phyloP scores from a whole-genome alignment of 2,329 filamentous ascomycete species.

The Amesomyces nigricolor region DNA sequence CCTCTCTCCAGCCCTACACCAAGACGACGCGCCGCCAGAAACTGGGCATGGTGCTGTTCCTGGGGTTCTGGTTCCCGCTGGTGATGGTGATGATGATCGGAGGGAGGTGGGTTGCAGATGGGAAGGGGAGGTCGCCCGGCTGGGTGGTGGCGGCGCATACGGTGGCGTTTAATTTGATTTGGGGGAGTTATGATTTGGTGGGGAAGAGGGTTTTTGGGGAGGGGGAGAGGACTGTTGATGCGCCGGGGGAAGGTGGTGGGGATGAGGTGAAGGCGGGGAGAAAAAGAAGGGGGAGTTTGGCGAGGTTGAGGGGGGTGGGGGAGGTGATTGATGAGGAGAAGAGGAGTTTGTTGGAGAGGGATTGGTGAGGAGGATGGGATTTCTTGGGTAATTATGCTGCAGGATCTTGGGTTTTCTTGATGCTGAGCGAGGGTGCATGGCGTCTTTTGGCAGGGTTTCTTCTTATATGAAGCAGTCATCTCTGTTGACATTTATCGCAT shows the following conservation, averaged over 20 bases:
- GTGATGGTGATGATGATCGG: constrained; percentile 47
- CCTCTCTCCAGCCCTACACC: constrained; percentile 62
- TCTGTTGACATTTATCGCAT: not conserved
- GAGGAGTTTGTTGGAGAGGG: constrained; percentile 28
- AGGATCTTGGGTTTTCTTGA: not conserved
- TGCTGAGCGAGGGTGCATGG: not conserved
- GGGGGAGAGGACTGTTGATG: constrained; percentile 62
- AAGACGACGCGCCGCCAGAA: constrained; percentile 62
- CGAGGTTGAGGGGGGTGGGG: constrained; percentile 13
- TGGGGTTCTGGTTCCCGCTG: constrained; percentile 52
- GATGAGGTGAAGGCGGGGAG: constrained; percentile 1
- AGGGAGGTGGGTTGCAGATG: constrained; percentile 48
- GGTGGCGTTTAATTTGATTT: constrained; percentile 45
- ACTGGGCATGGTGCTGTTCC: constrained; percentile 59
- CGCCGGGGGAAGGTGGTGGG: constrained; percentile 10
- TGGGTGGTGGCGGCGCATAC: constrained; percentile 57
- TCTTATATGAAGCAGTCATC: not conserved
- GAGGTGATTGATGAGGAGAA: constrained; percentile 18
- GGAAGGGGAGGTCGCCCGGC: constrained; percentile 59
- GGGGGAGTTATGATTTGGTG: constrained; percentile 43
- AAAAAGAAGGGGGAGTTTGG: constrained; percentile 14
- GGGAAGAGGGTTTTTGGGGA: constrained; percentile 69
- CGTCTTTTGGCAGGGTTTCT: not conserved
- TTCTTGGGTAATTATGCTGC: not conserved
- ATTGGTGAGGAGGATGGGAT: not conserved